Percentiles rank a stretch among this genome's conserved stretches.
Conservation (phyloP, 768 basidiomycete species). For the Pulveroboletus ravenelii region DNA sequence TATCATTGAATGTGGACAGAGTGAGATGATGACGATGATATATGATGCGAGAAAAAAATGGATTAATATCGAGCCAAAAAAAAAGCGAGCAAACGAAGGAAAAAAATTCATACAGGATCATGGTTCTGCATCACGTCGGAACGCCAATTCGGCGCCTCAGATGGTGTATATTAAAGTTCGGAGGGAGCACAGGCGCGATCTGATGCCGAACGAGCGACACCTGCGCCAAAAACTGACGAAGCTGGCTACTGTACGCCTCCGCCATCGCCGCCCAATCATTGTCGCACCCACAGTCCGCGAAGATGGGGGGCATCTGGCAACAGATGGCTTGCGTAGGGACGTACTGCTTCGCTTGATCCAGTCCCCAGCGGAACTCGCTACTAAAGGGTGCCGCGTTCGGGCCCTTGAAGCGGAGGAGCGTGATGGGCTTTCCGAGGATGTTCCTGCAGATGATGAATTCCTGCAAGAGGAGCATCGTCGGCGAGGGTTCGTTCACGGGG, state of each 20-base stretch:
- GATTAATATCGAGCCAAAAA: not conserved
- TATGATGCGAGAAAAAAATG: not conserved
- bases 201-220: constrained; percentile 29
- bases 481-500: constrained; percentile 28
- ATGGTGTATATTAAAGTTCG: constrained; percentile 31
- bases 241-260: constrained; percentile 28
- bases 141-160: constrained; percentile 26
- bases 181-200: constrained; percentile 28
- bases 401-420: constrained; percentile 26
- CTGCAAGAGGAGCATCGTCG: constrained; percentile 28
- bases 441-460: constrained; percentile 23
- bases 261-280: constrained; percentile 28
- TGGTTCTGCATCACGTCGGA: constrained; percentile 13
- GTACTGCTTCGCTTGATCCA: constrained; percentile 24
- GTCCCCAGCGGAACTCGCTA: constrained; percentile 28
- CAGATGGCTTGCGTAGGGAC: constrained; percentile 19
- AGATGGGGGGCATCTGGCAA: constrained; percentile 20
- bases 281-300: constrained; percentile 25
- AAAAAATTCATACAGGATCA: too few relatives aligned
- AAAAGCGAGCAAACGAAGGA: not conserved
- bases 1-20: not conserved
- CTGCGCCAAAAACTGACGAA: constrained; percentile 29
- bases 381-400: constrained; percentile 26
- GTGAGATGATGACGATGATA: not conserved
- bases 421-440: constrained; percentile 19